These are phyloP conservation scores for Vaccinium vitisidaea DNA, from an alignment of 148 eudicot species.

Conservation along the genomic window DNA sequence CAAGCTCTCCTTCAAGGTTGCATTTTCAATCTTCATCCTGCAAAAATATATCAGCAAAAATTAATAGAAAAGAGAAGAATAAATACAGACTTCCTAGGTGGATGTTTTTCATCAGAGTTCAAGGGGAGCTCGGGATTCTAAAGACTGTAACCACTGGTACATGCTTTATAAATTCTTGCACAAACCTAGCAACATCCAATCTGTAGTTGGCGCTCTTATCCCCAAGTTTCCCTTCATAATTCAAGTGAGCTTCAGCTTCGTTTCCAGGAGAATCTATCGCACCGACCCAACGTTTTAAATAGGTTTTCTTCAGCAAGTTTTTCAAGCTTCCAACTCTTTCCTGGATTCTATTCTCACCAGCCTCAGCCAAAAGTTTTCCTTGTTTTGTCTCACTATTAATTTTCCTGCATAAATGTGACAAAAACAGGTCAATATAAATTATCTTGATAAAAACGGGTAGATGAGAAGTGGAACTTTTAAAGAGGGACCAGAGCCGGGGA, in stretches of 20 bases:
- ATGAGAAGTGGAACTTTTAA: not conserved
- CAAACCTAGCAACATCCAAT: constrained; percentile 80
- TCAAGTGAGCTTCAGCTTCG: constrained; percentile 41
- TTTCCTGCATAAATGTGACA: constrained; percentile 41
- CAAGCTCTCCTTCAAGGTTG: constrained; percentile 85
- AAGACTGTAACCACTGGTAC: not conserved
- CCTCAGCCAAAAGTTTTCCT: constrained; percentile 32
- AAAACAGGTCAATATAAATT: constrained; percentile 6
- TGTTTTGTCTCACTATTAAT: constrained; percentile 34
- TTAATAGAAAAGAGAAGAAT: not conserved
- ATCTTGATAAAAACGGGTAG: not conserved
- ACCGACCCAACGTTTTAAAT: constrained; percentile 64
- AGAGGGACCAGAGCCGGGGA: not conserved
- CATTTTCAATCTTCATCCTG: constrained; percentile 82
- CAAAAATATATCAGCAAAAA: constrained; percentile 9
- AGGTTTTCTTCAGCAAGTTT: constrained; percentile 61
- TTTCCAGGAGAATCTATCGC: constrained; percentile 31
- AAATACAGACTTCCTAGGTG: not conserved
- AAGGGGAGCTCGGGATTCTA: not conserved
- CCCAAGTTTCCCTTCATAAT: constrained; percentile 31
- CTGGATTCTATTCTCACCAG: constrained; percentile 40
- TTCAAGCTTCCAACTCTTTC: constrained; percentile 69
- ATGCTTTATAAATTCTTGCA: not conserved
- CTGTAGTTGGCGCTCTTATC: constrained; percentile 34
- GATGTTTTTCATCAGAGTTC: not conserved